Base-by-base conservation (phyloP, 805 yeast species). In the Maudiozyma pseudohumilis region DNA sequence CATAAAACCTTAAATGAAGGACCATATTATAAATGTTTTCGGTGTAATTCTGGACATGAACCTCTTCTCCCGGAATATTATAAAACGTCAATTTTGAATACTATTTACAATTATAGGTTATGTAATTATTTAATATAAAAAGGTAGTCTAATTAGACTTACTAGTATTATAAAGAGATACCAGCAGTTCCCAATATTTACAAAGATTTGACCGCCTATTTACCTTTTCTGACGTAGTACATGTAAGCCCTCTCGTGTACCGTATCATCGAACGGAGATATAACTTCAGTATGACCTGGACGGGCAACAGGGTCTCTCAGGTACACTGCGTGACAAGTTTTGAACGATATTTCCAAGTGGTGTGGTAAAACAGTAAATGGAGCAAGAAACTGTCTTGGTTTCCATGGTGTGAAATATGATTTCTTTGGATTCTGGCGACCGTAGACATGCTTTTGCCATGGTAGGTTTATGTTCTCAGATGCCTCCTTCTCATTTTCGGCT, bases 201-300 rank as follows among this genome's bases (percentile, higher is more conserved):
- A 28, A 32, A 28, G 8, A n/a, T 11, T 28, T 28, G n/a, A 19
- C 11, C 25, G 8, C 9, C 44, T 45, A 60, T 56, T 60, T 66
- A 38, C 88, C 84, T 55, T 74, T 77, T 70, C 87, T 78, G 35
- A 75, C 75, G 64, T 89, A 89, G 74, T 80, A 87, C 92, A 87
- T 82, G 69, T 83, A 88, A 29, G 96, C 95, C 60, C 94, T 77
- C 65, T 88, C 92, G 54, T 89, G 96, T 47, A 78, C 75, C 42
- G 77, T 79, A 44, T 75, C 69, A 27, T 80, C 78, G 61, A 80
- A 85, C 38, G 98, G 98, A 40, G 95, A 69, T 45, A 92, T 83
- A 42, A 92, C 94, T 67, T 92, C 98, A 23, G 95, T 82, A 56
- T 84, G 88, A 40, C 96, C 96, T 6, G 96, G 96, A 60, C 96